These are phyloP conservation scores for Ophiocordyceps sinensis DNA, from an alignment of 2,329 filamentous ascomycete species.

Conservation along the genomic window DNA sequence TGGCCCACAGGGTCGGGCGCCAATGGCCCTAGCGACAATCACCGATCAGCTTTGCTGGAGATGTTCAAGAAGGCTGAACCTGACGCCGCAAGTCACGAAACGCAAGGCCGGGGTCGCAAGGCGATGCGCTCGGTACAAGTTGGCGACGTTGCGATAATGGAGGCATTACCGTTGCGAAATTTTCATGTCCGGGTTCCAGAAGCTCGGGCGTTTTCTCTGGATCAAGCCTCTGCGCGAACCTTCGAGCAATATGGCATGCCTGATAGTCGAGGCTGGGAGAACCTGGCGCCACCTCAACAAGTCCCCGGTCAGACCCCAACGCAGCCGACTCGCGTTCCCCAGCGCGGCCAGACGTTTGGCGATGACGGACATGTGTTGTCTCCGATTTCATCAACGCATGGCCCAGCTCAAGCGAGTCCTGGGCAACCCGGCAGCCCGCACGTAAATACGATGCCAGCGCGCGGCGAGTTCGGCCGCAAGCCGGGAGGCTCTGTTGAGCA, in stretches of 20 bases:
- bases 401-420: slow-evolving; percentile 7
- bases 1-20: slow-evolving; percentile 14
- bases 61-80: slow-evolving; percentile 34
- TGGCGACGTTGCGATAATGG: not conserved
- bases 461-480: slow-evolving; percentile 4
- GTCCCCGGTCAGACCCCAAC: not conserved
- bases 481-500: slow-evolving; percentile 16
- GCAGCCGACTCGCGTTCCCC: slow-evolving; percentile 19
- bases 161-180: not conserved
- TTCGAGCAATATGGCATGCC: slow-evolving; percentile 5
- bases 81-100: not conserved
- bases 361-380: slow-evolving; percentile 6
- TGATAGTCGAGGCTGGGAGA: slow-evolving; percentile 3
- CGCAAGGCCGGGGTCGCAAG: not conserved
- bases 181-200: not conserved
- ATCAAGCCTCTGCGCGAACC: slow-evolving; percentile 9
- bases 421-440: slow-evolving; percentile 6
- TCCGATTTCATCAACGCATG: slow-evolving; percentile 9
- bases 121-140: not conserved
- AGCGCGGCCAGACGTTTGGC: slow-evolving; percentile 17
- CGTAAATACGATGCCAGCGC: not conserved
- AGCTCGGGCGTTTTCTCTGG: slow-evolving; percentile 5
- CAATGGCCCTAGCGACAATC: slow-evolving; percentile 13
- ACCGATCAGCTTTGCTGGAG: slow-evolving; percentile 33
- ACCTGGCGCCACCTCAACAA: not conserved